Conservation (phyloP, 1,139 yeast genomes). For the Chernovozyma aurita region DNA sequence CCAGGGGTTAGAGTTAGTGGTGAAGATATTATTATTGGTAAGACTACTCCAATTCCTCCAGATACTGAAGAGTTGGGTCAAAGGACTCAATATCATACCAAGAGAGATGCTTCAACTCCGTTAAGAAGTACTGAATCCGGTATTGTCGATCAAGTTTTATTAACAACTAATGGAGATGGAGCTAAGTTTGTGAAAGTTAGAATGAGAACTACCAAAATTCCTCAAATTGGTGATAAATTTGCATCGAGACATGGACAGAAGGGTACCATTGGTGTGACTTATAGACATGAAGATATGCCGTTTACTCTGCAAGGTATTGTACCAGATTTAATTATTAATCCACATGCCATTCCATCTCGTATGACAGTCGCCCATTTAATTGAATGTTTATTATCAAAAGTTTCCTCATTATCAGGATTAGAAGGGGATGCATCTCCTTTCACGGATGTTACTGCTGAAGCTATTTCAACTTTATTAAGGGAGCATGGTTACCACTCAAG, state of each 20-base stretch:
- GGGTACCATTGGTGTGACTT: conserved; percentile 99
- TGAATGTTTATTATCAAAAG: conserved; percentile 94
- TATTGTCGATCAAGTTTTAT: conserved; percentile 94
- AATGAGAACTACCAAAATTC: conserved; percentile 97
- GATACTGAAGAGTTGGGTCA: conserved; percentile 98
- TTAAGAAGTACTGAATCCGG: conserved; percentile 96
- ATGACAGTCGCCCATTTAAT: conserved; percentile 99
- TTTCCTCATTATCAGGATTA: conserved; percentile 88
- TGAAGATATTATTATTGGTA: conserved; percentile 97
- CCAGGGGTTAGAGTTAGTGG: conserved; percentile 99
- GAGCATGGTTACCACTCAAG: conserved; percentile 97
- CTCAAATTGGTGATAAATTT: conserved; percentile 98
- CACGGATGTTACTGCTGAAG: conserved; percentile 97
- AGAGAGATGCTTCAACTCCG: conserved; percentile 98
- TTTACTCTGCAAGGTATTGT: conserved; percentile 95
- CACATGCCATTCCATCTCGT: conserved; percentile 99
- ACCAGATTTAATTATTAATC: conserved; percentile 95
- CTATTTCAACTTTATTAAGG: conserved; percentile 83
- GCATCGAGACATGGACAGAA: conserved; percentile 99
- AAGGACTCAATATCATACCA: conserved; percentile 95
- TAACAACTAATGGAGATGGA: conserved; percentile 97
- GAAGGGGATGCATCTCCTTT: conserved; percentile 99
- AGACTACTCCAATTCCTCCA: conserved; percentile 97
- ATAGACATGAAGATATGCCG: conserved; percentile 98
- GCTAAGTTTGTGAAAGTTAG: conserved; percentile 95